Conservation (phyloP, 768 basidiomycete genomes). For the Macrocybe gigantea region DNA sequence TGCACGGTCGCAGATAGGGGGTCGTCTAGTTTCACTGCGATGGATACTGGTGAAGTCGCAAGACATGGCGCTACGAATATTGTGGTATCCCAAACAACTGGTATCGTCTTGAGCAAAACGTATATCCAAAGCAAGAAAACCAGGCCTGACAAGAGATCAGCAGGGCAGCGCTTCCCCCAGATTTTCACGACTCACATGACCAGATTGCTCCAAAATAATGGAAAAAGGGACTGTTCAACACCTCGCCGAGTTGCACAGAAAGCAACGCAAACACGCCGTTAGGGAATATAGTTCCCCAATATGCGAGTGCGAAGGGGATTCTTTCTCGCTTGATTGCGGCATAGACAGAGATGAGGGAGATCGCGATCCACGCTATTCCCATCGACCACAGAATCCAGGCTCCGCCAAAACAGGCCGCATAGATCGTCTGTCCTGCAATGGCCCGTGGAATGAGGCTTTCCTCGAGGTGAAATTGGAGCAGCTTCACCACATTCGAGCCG, state of each 20-base stretch:
- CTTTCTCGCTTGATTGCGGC: slow-evolving; percentile 21
- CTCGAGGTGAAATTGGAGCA: slow-evolving; percentile 23
- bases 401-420: slow-evolving; percentile 36
- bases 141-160: slow-evolving; percentile 30
- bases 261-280: slow-evolving; percentile 47
- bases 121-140: slow-evolving; percentile 29
- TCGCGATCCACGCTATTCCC: slow-evolving; percentile 44
- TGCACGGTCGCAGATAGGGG: too few species aligned
- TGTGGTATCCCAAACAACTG: slow-evolving; percentile 37
- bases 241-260: slow-evolving; percentile 40
- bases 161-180: not conserved
- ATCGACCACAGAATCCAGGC: slow-evolving; percentile 50
- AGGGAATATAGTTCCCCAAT: slow-evolving; percentile 55
- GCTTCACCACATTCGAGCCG: slow-evolving; percentile 30
- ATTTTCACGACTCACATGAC: slow-evolving; percentile 31
- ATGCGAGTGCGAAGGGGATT: slow-evolving; percentile 39
- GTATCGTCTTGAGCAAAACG: slow-evolving; percentile 36
- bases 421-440: slow-evolving; percentile 34
- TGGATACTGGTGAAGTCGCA: slow-evolving; percentile 5
- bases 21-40: too few species aligned
- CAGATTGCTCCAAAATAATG: slow-evolving; percentile 47
- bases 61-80: slow-evolving; percentile 44
- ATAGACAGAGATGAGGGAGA: slow-evolving; percentile 36
- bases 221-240: slow-evolving; percentile 46
- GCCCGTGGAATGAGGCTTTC: slow-evolving; percentile 21